These are phyloP conservation scores for Geosmithia putterillii DNA, from an alignment of 2,329 filamentous ascomycete genomes.

Conservation along the genomic window DNA sequence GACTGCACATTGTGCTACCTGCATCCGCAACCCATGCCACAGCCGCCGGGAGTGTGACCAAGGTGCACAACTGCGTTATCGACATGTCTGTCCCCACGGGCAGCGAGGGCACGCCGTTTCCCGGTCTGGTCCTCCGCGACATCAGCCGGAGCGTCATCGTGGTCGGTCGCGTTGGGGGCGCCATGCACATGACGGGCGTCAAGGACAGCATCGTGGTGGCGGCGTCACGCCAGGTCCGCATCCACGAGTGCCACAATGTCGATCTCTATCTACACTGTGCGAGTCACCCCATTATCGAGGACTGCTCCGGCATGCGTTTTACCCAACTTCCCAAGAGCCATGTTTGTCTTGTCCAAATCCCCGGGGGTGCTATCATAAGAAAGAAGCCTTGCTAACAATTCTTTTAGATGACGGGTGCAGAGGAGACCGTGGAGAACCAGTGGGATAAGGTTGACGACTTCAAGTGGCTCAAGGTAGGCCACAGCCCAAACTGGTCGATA, in stretches of 20 bases:
- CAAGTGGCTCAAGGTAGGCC: slow-evolving; percentile 83
- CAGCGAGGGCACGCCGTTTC: slow-evolving; percentile 46
- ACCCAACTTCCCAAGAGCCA: slow-evolving; percentile 59
- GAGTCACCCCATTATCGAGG: slow-evolving; percentile 88
- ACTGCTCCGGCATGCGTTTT: slow-evolving; percentile 69
- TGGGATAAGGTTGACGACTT: slow-evolving; percentile 95
- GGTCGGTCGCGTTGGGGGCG: slow-evolving; percentile 65
- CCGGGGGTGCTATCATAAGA: background rate
- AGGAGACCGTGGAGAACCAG: slow-evolving; percentile 41
- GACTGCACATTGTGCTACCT: slow-evolving; percentile 68
- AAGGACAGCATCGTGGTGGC: slow-evolving; percentile 66
- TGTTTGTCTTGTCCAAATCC: slow-evolving; percentile 34
- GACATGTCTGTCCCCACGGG: slow-evolving; percentile 61
- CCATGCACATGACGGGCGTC: slow-evolving; percentile 71
- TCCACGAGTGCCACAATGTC: slow-evolving; percentile 76
- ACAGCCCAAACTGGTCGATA: slow-evolving; percentile 79
- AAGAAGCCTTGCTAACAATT: slow-evolving; percentile 1
- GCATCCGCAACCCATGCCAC: slow-evolving; percentile 58
- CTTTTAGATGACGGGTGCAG: slow-evolving; percentile 13
- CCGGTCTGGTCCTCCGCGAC: slow-evolving; percentile 54
- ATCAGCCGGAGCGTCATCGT: slow-evolving; percentile 62
- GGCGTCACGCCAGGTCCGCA: slow-evolving; percentile 74
- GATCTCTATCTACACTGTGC: slow-evolving; percentile 72
- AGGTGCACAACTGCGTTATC: slow-evolving; percentile 59
- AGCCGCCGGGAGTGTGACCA: slow-evolving; percentile 59